Conservation (phyloP, 139 green algal species). For the Yamagishiella unicocca region DNA sequence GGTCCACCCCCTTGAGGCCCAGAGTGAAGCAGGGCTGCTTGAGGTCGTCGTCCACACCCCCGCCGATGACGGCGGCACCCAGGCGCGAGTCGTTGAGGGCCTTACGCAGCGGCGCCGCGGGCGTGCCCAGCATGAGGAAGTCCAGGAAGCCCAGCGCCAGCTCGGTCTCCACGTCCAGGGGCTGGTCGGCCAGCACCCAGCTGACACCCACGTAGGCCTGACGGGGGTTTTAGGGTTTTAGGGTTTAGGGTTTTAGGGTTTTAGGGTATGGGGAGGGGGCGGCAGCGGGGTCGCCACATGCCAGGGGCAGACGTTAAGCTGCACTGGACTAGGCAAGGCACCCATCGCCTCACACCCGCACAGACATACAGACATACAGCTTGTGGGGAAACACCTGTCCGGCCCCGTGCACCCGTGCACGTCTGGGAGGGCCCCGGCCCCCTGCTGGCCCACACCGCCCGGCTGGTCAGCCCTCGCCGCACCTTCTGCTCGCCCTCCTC, state of each 20-base stretch:
- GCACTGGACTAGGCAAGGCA: too few relatives aligned
- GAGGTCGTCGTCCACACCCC: slow-evolving; percentile 95
- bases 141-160: slow-evolving; percentile 96
- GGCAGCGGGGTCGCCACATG: background rate
- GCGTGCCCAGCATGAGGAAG: slow-evolving; percentile 95
- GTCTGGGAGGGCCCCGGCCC: background rate
- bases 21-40: slow-evolving; percentile 90
- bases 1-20: slow-evolving; percentile 90
- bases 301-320: too few relatives aligned
- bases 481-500: slow-evolving; percentile 58
- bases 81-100: slow-evolving; percentile 94
- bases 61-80: slow-evolving; percentile 91
- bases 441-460: background rate
- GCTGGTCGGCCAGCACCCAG: slow-evolving; percentile 93
- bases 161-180: slow-evolving; percentile 93
- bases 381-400: too few relatives aligned
- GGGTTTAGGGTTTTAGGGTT: too few relatives aligned
- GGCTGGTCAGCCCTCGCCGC: background rate
- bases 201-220: slow-evolving; percentile 91
- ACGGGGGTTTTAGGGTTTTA: background rate
- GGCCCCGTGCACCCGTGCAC: too few relatives aligned
- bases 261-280: background rate
- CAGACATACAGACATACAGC: too few relatives aligned
- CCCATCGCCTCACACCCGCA: too few relatives aligned
- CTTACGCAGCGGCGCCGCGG: slow-evolving; percentile 91